These are phyloP conservation scores for Erigeron canadensis DNA, from an alignment of 129 eudicot species.

Conservation along the genomic window DNA sequence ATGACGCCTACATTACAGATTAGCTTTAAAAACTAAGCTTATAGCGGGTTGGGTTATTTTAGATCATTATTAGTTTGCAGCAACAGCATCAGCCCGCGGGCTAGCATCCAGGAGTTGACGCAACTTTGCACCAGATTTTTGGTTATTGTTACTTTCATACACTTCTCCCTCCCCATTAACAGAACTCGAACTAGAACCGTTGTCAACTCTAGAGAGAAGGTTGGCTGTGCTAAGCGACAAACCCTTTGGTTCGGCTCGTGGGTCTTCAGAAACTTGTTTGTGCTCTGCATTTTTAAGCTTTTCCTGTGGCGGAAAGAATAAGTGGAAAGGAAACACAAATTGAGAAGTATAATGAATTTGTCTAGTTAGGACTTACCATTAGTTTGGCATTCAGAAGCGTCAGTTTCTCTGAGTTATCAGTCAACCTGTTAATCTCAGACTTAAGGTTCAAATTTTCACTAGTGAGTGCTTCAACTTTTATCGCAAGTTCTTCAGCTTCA, in stretches of 20 bases:
- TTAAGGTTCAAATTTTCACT: slow-evolving; percentile 64
- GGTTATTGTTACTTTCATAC: slow-evolving; percentile 50
- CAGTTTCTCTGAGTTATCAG: slow-evolving; percentile 66
- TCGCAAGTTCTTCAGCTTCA: slow-evolving; percentile 84
- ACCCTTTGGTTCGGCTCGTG: slow-evolving; percentile 27
- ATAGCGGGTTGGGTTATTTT: slow-evolving; percentile 14
- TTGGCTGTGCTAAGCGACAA: slow-evolving; percentile 70
- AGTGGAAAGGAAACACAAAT: neutral
- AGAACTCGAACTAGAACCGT: slow-evolving; percentile 42
- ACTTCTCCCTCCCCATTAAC: slow-evolving; percentile 42
- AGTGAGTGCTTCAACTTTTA: slow-evolving; percentile 66
- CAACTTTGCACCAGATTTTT: slow-evolving; percentile 66
- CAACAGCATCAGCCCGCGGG: slow-evolving; percentile 76
- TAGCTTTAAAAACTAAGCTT: slow-evolving; percentile 1
- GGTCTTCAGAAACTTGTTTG: slow-evolving; percentile 41
- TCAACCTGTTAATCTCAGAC: slow-evolving; percentile 62
- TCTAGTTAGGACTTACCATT: slow-evolving; percentile 38
- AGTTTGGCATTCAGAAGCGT: slow-evolving; percentile 65
- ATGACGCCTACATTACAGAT: slow-evolving; percentile 4
- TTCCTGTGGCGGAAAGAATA: slow-evolving; percentile 44
- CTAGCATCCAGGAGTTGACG: slow-evolving; percentile 74
- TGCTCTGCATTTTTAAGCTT: slow-evolving; percentile 42
- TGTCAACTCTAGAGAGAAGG: slow-evolving; percentile 74
- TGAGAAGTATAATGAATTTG: neutral
- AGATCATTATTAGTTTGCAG: slow-evolving; percentile 56